Conservation (phyloP, 495 filamentous ascomycete species). For the Umbilicaria muhlenbergii region DNA sequence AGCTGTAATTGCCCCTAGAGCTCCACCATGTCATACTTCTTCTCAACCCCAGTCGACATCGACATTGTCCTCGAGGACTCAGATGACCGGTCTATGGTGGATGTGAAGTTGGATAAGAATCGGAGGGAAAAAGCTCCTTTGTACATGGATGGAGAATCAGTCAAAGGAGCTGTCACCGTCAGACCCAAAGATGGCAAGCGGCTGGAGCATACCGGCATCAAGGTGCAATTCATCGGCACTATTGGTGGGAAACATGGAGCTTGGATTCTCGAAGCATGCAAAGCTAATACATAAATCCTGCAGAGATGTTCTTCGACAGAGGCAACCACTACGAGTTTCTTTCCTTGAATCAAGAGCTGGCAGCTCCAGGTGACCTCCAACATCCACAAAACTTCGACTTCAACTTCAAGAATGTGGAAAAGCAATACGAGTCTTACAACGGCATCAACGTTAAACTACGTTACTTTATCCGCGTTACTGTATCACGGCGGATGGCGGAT, state of each 20-base stretch:
- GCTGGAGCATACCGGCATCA: slow-evolving; percentile 96
- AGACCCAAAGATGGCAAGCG: slow-evolving; percentile 97
- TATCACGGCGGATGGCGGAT: slow-evolving; percentile 91
- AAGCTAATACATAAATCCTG: slow-evolving; percentile 6
- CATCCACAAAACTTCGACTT: slow-evolving; percentile 98
- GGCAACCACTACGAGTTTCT: slow-evolving; percentile 99
- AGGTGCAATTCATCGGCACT: slow-evolving; percentile 98
- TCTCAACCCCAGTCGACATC: slow-evolving; percentile 95
- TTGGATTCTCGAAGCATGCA: no score
- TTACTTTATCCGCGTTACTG: slow-evolving; percentile 95
- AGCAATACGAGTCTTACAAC: slow-evolving; percentile 99
- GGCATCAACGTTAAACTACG: slow-evolving; percentile 98
- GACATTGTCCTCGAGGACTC: slow-evolving; percentile 92
- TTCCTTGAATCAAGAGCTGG: slow-evolving; percentile 87
- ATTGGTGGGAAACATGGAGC: slow-evolving; percentile 45
- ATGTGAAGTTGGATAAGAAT: slow-evolving; percentile 96
- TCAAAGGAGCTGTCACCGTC: slow-evolving; percentile 88
- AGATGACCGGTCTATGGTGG: slow-evolving; percentile 86
- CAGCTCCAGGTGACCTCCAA: slow-evolving; percentile 89
- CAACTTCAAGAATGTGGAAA: slow-evolving; percentile 99
- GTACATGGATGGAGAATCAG: slow-evolving; percentile 96
- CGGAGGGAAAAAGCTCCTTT: slow-evolving; percentile 89
- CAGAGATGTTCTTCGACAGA: slow-evolving; percentile 98
- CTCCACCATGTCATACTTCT: slow-evolving; percentile 84
- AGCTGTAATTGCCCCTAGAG: neutral